These are phyloP conservation scores for Leccinum holopus DNA, from an alignment of 1,284 basidiomycete species.

Conservation along the genomic window DNA sequence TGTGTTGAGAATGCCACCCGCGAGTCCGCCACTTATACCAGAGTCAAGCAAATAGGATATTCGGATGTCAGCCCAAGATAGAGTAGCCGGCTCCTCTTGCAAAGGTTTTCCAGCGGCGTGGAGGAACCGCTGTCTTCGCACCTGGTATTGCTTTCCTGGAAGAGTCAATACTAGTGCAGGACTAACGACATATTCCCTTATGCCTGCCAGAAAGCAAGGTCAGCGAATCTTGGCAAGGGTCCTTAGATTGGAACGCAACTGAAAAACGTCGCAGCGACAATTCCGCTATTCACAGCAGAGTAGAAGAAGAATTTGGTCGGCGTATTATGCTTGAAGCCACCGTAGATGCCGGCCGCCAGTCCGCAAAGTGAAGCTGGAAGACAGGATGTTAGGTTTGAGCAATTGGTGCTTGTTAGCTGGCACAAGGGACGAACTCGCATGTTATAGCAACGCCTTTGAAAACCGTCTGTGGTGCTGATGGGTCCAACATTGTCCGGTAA, in stretches of 20 bases:
- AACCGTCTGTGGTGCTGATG: conserved; percentile 48
- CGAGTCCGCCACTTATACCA: conserved; percentile 58
- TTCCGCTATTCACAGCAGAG: conserved; percentile 62
- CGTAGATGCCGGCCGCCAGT: conserved; percentile 55
- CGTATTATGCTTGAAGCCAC: conserved; percentile 44
- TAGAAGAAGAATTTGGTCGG: conserved; percentile 36
- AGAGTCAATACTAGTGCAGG: conserved; percentile 46
- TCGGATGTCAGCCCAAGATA: conserved; percentile 54
- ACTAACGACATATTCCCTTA: conserved; percentile 64
- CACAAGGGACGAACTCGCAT: conserved; percentile 69
- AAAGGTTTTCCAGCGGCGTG: conserved; percentile 8
- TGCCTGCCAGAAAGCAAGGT: conserved; percentile 40
- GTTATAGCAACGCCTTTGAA: conserved; percentile 56
- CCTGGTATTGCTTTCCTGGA: conserved; percentile 34
- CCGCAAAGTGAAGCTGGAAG: conserved; percentile 46
- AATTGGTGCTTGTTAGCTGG: conserved; percentile 4
- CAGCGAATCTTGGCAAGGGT: not conserved
- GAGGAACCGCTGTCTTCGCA: conserved; percentile 38
- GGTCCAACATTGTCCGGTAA: conserved; percentile 24
- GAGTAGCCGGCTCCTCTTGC: conserved; percentile 5
- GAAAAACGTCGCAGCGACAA: conserved; percentile 70
- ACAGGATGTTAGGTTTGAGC: conserved; percentile 15
- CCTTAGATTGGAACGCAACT: conserved; percentile 43
- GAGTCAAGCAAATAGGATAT: conserved; percentile 60
- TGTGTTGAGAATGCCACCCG: conserved; percentile 53